These are phyloP conservation scores for Neurospora cerealis DNA, from an alignment of 495 filamentous ascomycete species.

Conservation along the genomic window DNA sequence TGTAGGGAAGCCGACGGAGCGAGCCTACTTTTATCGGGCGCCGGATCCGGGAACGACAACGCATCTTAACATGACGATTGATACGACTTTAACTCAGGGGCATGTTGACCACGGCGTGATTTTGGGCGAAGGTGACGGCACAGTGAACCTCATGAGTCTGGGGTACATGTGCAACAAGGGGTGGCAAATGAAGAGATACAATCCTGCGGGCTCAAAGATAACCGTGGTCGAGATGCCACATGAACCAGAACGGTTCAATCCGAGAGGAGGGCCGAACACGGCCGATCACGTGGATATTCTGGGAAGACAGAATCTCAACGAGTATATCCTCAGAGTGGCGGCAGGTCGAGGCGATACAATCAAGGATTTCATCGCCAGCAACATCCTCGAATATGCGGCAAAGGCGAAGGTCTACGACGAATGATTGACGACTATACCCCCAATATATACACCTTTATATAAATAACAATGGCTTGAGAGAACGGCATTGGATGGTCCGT, in stretches of 20 bases:
- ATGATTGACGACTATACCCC: background rate
- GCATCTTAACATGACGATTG: constrained; percentile 79
- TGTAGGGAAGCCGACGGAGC: constrained; percentile 81
- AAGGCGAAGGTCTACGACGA: constrained; percentile 61
- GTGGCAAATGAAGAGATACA: constrained; percentile 89
- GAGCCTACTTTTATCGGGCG: constrained; percentile 81
- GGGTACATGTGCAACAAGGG: constrained; percentile 96
- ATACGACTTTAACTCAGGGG: constrained; percentile 59
- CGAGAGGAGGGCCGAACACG: constrained; percentile 88
- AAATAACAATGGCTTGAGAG: background rate
- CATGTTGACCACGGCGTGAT: constrained; percentile 78
- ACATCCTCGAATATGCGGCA: constrained; percentile 70
- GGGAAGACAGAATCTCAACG: constrained; percentile 79
- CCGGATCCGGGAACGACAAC: constrained; percentile 52
- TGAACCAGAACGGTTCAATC: constrained; percentile 85
- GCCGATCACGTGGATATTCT: constrained; percentile 97
- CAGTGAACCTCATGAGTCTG: constrained; percentile 75
- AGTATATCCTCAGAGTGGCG: constrained; percentile 78
- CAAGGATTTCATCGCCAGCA: constrained; percentile 63
- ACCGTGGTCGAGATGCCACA: constrained; percentile 93
- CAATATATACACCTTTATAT: background rate
- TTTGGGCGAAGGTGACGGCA: constrained; percentile 92
- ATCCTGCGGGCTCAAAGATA: constrained; percentile 71
- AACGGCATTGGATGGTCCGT: background rate
- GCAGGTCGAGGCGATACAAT: constrained; percentile 80